Conservation (phyloP, 2,329 filamentous ascomycete genomes). For the Albifimbria verrucaria region DNA sequence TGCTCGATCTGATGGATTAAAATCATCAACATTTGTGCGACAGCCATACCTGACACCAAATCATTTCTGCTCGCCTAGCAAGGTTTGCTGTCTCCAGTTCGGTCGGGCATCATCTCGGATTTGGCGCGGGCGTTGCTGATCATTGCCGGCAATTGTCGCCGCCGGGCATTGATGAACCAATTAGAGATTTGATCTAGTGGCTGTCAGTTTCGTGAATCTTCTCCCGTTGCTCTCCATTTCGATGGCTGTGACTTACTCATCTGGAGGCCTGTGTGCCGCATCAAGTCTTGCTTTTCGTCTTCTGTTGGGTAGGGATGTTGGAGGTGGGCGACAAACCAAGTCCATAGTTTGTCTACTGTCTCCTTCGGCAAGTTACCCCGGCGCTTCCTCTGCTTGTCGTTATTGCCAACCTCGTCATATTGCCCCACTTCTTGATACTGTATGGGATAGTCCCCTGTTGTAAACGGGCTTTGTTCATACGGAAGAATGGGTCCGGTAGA, state of each 20-base stretch:
- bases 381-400: slow-evolving; percentile 57
- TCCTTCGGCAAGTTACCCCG: slow-evolving; percentile 89
- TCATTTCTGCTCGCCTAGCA: no score
- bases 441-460: slow-evolving; percentile 34
- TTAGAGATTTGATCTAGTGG: slow-evolving; percentile 75
- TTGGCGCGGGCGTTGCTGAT: slow-evolving; percentile 54
- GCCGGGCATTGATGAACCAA: slow-evolving; percentile 77
- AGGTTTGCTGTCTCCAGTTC: slow-evolving; percentile 31
- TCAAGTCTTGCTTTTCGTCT: slow-evolving; percentile 81
- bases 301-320: slow-evolving; percentile 83
- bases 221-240: background rate
- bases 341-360: slow-evolving; percentile 74
- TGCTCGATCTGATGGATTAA: no score
- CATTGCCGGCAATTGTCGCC: slow-evolving; percentile 61
- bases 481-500: slow-evolving; percentile 40
- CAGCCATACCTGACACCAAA: no score
- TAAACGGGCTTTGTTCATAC: slow-evolving; percentile 42
- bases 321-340: slow-evolving; percentile 75
- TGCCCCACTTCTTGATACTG: slow-evolving; percentile 42
- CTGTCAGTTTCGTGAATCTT: slow-evolving; percentile 4
- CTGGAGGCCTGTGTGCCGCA: slow-evolving; percentile 71
- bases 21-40: no score
- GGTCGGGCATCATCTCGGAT: slow-evolving; percentile 42
- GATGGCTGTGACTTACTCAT: slow-evolving; percentile 61
- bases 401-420: slow-evolving; percentile 40